phyloP scores from a whole-genome alignment of 768 basidiomycete species.

The Naganishia kalamii region DNA sequence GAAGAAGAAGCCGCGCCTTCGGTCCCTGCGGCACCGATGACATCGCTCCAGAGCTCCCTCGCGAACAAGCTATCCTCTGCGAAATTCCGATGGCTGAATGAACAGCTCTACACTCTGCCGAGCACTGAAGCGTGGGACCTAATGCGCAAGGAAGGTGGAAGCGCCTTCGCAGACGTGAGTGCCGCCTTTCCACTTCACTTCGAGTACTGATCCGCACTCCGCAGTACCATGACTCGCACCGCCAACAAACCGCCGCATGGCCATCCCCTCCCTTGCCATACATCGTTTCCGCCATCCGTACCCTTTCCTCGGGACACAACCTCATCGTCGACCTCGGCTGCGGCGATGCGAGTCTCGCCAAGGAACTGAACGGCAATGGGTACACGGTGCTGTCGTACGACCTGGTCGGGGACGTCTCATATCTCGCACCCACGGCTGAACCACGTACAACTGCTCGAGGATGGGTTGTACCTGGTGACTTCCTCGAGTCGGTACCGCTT shows the following conservation, averaged over 20 bases:
- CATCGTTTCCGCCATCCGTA: slow-evolving; percentile 62
- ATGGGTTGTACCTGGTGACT: slow-evolving; percentile 85
- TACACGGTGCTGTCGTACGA: slow-evolving; percentile 44
- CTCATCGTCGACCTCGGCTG: slow-evolving; percentile 91
- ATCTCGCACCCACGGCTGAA: not conserved
- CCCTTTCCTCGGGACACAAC: slow-evolving; percentile 52
- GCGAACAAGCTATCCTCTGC: slow-evolving; percentile 32
- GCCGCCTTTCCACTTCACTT: slow-evolving; percentile 1
- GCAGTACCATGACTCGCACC: slow-evolving; percentile 89
- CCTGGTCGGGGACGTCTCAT: slow-evolving; percentile 39
- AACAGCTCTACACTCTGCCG: slow-evolving; percentile 79
- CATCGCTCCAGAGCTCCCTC: slow-evolving; percentile 8
- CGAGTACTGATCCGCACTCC: not conserved
- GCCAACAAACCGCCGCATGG: slow-evolving; percentile 85
- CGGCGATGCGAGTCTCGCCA: slow-evolving; percentile 84
- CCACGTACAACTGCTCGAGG: slow-evolving; percentile 45
- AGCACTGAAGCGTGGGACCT: slow-evolving; percentile 67
- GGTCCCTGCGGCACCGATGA: slow-evolving; percentile 68
- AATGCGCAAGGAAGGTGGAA: slow-evolving; percentile 54
- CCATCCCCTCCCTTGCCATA: slow-evolving; percentile 86
- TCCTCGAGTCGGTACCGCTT: slow-evolving; percentile 68
- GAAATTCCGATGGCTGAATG: slow-evolving; percentile 73
- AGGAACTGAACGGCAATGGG: slow-evolving; percentile 61
- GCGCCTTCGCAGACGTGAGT: slow-evolving; percentile 69
- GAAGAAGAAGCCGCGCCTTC: slow-evolving; percentile 41